Evolutionary conservation across 2,329 filamentous ascomycete species (phyloP).

Genomic region (Chaetomium globosum): DNA sequence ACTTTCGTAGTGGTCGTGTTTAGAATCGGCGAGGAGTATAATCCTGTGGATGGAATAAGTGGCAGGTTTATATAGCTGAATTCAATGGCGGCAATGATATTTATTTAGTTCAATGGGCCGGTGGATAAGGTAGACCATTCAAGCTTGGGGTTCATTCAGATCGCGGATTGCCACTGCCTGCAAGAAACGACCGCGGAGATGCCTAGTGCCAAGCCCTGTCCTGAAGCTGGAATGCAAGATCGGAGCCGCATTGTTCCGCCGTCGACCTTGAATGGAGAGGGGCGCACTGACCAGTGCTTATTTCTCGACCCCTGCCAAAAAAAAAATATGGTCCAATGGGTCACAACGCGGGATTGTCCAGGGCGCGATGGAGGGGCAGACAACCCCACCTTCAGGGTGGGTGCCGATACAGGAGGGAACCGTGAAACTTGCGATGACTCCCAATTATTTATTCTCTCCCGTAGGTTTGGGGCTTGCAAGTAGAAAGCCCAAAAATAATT

Average conservation of each 20-base stretch:
- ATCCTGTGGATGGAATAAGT: neutral
- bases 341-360: neutral
- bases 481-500: neutral
- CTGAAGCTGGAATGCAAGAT: slow-evolving; percentile 7
- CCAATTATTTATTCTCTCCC: slow-evolving; percentile 23
- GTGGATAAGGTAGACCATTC: neutral
- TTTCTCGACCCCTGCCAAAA: slow-evolving; percentile 24
- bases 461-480: slow-evolving; percentile 10
- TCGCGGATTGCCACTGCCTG: neutral
- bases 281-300: slow-evolving; percentile 35
- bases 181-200: neutral
- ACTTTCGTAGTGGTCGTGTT: neutral
- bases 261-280: neutral
- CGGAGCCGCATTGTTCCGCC: slow-evolving; percentile 34
- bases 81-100: neutral
- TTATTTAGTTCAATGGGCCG: neutral
- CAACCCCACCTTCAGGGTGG: slow-evolving; percentile 33
- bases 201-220: slow-evolving; percentile 1
- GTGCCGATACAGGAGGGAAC: slow-evolving; percentile 35
- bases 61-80: neutral
- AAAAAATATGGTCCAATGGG: slow-evolving; percentile 7
- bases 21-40: neutral
- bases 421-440: slow-evolving; percentile 24
- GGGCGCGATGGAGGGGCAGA: slow-evolving; percentile 29
- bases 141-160: neutral